Evolutionary conservation across 169 alveolate species (phyloP), one percentile per base, ranked within the genome.

Genomic region (Sarcocystis neurona): DNA sequence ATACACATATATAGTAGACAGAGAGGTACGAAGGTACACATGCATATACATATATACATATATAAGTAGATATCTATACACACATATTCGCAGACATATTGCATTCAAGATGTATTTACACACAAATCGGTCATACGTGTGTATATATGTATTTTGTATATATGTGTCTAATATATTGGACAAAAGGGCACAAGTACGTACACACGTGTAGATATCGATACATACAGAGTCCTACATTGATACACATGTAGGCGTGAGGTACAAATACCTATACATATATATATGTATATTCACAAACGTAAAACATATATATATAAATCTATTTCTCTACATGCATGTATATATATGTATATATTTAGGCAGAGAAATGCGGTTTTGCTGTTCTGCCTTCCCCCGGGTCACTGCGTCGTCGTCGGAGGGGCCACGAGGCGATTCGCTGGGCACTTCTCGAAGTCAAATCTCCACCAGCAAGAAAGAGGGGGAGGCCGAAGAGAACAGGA

Each of bases 11-110:
- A 23, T 53, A 12, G 12, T 53, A 12, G 66, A 53, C 23, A 53
- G 66, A 53, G 30, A 53, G 12, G 66, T 53, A 23, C 66, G 23
- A 23, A 53, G 66, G 66, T 23, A 53, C 30, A 53, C 66, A 53
- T 53, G 66, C 66, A 15, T 53, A 15, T 53, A 23, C 66, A 53
- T 97, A 92, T 53, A 53, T 53, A 53, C 23, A 53, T 23, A 53
- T 23, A 53, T 53, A 53, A 15, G 30, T 23, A 53, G 12, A 53
- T 23, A 53, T 23, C 66, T 53, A 23, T 15, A 53, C 66, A 53
- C 30, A 53, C 23, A 53, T 23, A 53, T 23, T 12, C 23, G 23
- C 23, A 53, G 12, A 53, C 23, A 12, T 53, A 23, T 53, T 15
- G 12, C n/a, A n/a, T n/a, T n/a, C n/a, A n/a, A n/a, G n/a, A n/a